Conservation (phyloP, 2,329 filamentous ascomycete species). For the Talaromyces piceae region DNA sequence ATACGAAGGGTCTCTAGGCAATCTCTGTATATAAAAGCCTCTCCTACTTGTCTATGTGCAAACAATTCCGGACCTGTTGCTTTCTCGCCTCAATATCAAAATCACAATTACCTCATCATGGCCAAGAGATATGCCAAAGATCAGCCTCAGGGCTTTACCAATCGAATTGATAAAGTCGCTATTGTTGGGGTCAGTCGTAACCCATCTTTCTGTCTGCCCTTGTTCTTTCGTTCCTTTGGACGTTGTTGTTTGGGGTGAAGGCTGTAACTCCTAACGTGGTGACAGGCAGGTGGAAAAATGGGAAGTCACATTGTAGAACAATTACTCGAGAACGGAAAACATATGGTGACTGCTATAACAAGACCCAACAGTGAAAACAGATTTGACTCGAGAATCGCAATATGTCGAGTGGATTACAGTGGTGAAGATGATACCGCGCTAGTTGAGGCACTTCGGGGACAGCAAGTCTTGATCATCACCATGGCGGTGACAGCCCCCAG, state of each 20-base stretch:
- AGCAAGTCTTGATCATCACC: slow-evolving; percentile 54
- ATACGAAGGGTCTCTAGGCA: too few relatives aligned
- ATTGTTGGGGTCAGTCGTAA: slow-evolving; percentile 4
- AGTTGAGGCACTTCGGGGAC: slow-evolving; percentile 44
- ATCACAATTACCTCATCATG: too few relatives aligned
- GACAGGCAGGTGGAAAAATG: slow-evolving; percentile 3
- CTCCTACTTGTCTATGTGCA: too few relatives aligned
- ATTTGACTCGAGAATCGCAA: background rate
- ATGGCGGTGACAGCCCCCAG: slow-evolving; percentile 38
- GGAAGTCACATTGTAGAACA: background rate
- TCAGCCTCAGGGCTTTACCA: slow-evolving; percentile 1
- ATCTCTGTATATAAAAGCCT: too few relatives aligned
- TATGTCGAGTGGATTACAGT: slow-evolving; percentile 13
- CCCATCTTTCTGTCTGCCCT: background rate
- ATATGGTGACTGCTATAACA: slow-evolving; percentile 3
- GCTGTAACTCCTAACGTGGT: background rate
- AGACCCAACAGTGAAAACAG: background rate
- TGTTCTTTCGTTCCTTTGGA: too few relatives aligned
- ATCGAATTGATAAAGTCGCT: slow-evolving; percentile 1
- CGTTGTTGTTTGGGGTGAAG: too few relatives aligned
- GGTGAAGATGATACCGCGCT: slow-evolving; percentile 33
- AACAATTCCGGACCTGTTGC: too few relatives aligned
- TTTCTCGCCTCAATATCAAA: too few relatives aligned
- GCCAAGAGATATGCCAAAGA: background rate
- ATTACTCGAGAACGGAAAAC: slow-evolving; percentile 3